Base-by-base conservation (phyloP, 129 eudicot species). In the Flaveria linearis region DNA sequence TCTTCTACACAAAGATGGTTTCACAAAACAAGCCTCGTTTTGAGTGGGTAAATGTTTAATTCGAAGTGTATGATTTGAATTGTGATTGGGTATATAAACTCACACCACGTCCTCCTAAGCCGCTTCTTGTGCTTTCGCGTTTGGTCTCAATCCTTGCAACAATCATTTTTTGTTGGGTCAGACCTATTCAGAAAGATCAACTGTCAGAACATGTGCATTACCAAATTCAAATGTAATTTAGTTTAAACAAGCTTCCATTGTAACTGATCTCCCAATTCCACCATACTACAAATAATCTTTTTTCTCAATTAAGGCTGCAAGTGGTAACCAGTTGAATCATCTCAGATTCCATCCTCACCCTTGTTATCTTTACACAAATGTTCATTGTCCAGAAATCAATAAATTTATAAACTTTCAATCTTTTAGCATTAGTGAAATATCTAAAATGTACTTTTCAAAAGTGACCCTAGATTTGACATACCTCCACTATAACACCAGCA, bases 231-330 rank as follows among this genome's bases (percentile, higher is more conserved):
- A n/a, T 58, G 53, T 41, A 62, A 16, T 46, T 26, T 6, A 71
- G 50, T 10, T 58, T 26, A 23, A 28, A 43, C 42, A 42, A 0
- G 99, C 96, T 73, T 94, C 99, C 97, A 94, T 94, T 5, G 99
- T 81, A 76, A 94, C 91, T 22, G 36, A 36, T 36, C 41, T 36
- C 41, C 41, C 41, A 36, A 36, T 36, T 36, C 99, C 99, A 77
- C 99, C 99, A 82, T 94, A 97, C 97, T 91, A 74, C 99, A 94
- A 39, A 94, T 91, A 65, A 94, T 91, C 74, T 94, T 94, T 66
- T 66, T 94, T 91, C 88, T 94, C 97, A 62, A 94, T 94, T 62
- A 94, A 87, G 78, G 99, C 99, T 20, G 99, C 99, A 62, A 94
- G 76, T 5, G 99, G 97, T 30, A 94, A 89, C 99, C 97, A 94